Conservation (phyloP, 2,329 filamentous ascomycete species). For the Diaporthe sp. region DNA sequence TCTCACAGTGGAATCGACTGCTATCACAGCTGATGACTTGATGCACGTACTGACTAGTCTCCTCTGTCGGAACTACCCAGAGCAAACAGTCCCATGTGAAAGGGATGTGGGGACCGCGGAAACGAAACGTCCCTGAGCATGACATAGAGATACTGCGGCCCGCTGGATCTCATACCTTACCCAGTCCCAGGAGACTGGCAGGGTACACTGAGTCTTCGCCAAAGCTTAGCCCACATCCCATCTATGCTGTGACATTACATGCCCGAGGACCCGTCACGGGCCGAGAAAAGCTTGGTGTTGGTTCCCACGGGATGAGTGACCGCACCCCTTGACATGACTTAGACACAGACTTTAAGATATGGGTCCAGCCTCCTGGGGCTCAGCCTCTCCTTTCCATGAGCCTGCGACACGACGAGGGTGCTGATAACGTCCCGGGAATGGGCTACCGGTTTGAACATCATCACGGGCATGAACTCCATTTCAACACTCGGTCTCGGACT, state of each 20-base stretch:
- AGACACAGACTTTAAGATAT: neutral
- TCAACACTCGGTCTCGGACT: neutral
- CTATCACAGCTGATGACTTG: neutral
- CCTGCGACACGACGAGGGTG: neutral
- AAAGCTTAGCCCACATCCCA: conserved; percentile 7
- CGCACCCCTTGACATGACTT: neutral
- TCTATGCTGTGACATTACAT: neutral
- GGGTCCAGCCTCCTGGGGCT: neutral
- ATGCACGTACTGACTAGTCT: neutral
- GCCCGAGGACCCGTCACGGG: neutral
- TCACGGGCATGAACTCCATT: neutral
- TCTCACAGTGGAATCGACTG: neutral
- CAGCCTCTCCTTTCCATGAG: neutral
- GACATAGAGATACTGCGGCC: neutral
- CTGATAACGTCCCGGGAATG: neutral
- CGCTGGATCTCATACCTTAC: neutral
- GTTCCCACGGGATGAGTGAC: too few species aligned
- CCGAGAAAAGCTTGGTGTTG: conserved; percentile 11
- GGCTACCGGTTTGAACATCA: neutral
- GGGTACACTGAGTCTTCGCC: neutral
- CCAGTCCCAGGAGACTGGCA: neutral
- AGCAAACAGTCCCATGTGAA: neutral
- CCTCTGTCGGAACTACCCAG: neutral
- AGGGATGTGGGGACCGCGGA: neutral
- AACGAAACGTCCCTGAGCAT: neutral